A percentile compares a stretch with the other conserved stretches of the same genome.
phyloP scores from a whole-genome alignment of 2,329 filamentous ascomycete species.

The Fusarium aywerte region DNA sequence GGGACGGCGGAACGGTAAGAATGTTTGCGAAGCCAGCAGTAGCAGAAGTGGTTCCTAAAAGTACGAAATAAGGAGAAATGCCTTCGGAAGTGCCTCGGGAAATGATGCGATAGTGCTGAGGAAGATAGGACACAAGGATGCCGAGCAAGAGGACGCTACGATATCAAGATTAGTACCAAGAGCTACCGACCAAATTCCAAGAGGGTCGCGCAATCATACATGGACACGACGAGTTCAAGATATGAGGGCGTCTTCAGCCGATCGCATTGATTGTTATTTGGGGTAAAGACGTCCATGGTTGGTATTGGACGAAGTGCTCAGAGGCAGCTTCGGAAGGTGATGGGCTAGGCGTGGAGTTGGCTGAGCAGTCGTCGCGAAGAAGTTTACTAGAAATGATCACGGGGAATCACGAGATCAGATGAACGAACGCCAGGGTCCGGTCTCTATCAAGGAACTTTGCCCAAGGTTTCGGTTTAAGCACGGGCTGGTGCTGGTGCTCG shows the following conservation, averaged over 20 bases:
- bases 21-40: slow-evolving; percentile 94
- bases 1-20: slow-evolving; percentile 83
- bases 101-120: slow-evolving; percentile 94
- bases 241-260: slow-evolving; percentile 64
- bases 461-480: slow-evolving; percentile 21
- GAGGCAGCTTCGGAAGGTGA: slow-evolving; percentile 15
- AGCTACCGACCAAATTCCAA: neutral
- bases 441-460: slow-evolving; percentile 26
- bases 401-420: slow-evolving; percentile 41
- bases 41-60: slow-evolving; percentile 91
- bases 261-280: slow-evolving; percentile 55
- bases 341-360: slow-evolving; percentile 10
- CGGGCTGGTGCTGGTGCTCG: slow-evolving; percentile 21
- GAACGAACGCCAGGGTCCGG: slow-evolving; percentile 28
- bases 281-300: slow-evolving; percentile 45
- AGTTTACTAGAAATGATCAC: slow-evolving; percentile 25
- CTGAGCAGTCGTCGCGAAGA: slow-evolving; percentile 8
- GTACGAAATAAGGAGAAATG: slow-evolving; percentile 93
- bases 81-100: slow-evolving; percentile 86
- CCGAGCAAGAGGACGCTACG: slow-evolving; percentile 80
- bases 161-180: slow-evolving; percentile 9
- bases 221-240: slow-evolving; percentile 66
- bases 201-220: slow-evolving; percentile 54
- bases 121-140: slow-evolving; percentile 91
- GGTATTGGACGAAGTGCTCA: slow-evolving; percentile 3